Conservation (phyloP, 2,329 filamentous ascomycete species). For the Colletotrichum gigasporum region DNA sequence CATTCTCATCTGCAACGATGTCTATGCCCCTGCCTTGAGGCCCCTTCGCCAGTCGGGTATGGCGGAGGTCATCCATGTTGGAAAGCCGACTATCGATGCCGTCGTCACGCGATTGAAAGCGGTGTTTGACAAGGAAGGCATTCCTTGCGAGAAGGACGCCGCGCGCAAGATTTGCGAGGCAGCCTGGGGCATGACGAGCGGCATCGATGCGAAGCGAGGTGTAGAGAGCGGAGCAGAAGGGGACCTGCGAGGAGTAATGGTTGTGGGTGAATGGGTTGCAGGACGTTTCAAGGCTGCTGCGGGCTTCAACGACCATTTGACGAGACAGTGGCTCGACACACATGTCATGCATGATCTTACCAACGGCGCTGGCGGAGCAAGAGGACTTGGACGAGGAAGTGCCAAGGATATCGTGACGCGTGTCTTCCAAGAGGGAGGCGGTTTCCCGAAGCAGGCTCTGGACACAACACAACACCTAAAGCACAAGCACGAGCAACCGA, state of each 20-base stretch:
- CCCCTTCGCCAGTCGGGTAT: constrained; percentile 85
- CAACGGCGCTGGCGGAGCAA: constrained; percentile 75
- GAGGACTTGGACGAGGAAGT: constrained; percentile 77
- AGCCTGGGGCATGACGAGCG: constrained; percentile 80
- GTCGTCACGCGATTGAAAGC: constrained; percentile 83
- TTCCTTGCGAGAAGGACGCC: constrained; percentile 88
- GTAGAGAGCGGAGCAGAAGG: constrained; percentile 75
- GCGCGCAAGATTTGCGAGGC: constrained; percentile 86
- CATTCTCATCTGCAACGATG: constrained; percentile 96
- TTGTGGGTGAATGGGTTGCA: constrained; percentile 88
- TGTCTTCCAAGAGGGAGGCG: constrained; percentile 82
- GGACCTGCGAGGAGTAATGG: constrained; percentile 84
- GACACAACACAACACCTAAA: constrained; percentile 44
- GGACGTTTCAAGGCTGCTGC: constrained; percentile 68
- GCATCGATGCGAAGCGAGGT: constrained; percentile 74
- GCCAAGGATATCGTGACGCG: constrained; percentile 79
- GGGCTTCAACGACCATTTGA: constrained; percentile 60
- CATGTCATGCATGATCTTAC: constrained; percentile 74
- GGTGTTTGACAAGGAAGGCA: constrained; percentile 89
- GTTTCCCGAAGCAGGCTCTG: constrained; percentile 71
- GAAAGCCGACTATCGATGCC: constrained; percentile 87
- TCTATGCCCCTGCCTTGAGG: constrained; percentile 90
- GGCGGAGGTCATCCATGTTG: constrained; percentile 91
- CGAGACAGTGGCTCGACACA: constrained; percentile 79
- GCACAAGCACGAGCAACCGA: constrained; percentile 61